These are phyloP conservation scores for Pseudogymnoascus verrucosus DNA, from an alignment of 2,329 filamentous ascomycete genomes.

Conservation along the genomic window DNA sequence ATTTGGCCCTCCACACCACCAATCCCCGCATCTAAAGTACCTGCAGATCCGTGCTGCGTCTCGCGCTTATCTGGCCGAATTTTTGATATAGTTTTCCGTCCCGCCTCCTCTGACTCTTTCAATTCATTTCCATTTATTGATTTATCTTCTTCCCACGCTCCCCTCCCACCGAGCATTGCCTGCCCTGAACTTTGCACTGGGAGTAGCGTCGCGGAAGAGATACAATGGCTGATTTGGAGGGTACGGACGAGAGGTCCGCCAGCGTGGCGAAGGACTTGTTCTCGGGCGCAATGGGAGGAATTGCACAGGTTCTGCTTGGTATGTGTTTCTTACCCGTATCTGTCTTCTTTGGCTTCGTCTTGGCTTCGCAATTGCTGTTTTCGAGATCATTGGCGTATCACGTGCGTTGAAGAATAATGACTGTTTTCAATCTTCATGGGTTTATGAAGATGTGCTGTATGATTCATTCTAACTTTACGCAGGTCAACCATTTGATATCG, in stretches of 20 bases:
- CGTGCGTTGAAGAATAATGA: not conserved
- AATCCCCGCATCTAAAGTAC: conserved; percentile 5
- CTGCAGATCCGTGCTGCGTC: conserved; percentile 2
- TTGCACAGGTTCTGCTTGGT: conserved; percentile 93
- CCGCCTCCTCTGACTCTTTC: not conserved
- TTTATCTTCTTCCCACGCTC: conserved; percentile 3
- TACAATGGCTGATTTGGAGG: conserved; percentile 4
- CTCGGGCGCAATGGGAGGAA: conserved; percentile 80
- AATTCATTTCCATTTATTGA: not conserved
- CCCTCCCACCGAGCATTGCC: not conserved
- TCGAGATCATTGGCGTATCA: not conserved
- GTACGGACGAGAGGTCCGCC: not conserved
- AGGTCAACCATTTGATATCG: conserved; percentile 77
- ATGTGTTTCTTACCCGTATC: conserved; percentile 32
- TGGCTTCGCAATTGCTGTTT: not conserved
- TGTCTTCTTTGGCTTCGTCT: not conserved
- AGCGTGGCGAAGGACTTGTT: conserved; percentile 67
- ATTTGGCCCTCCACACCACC: not conserved
- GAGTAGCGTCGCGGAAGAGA: conserved; percentile 3
- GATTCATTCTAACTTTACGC: conserved; percentile 17
- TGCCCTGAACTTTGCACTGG: conserved; percentile 4
- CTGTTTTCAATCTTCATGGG: conserved; percentile 7
- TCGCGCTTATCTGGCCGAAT: conserved; percentile 4
- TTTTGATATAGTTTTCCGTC: conserved; percentile 3
- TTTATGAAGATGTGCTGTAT: conserved; percentile 6